Percentiles rank a stretch among this genome's conserved stretches.
Conservation (phyloP, 2,329 filamentous ascomycete species). For the Parasarocladium wereldwijsianum region DNA sequence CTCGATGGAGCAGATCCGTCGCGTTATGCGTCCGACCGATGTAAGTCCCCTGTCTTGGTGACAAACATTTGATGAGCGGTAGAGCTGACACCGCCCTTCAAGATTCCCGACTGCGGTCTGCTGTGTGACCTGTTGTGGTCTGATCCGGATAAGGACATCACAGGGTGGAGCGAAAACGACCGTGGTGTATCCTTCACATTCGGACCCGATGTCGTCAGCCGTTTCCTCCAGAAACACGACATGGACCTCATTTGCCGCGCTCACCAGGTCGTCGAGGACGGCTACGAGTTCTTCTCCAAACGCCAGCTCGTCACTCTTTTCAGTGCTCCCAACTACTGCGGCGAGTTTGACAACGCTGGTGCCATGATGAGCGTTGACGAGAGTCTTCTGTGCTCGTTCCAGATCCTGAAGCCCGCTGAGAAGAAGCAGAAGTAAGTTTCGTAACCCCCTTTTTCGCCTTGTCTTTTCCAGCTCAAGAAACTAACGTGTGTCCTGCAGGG, state of each 20-base stretch:
- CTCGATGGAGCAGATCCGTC: slow-evolving; percentile 99
- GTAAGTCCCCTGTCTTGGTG: slow-evolving; percentile 42
- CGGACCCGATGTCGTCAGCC: slow-evolving; percentile 89
- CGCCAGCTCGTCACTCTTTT: slow-evolving; percentile 94
- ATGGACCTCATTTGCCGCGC: slow-evolving; percentile 99
- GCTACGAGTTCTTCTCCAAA: slow-evolving; percentile 99
- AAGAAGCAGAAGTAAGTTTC: slow-evolving; percentile 99
- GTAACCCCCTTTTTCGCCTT: too few species aligned
- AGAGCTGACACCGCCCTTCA: slow-evolving; percentile 12
- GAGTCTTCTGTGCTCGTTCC: slow-evolving; percentile 96
- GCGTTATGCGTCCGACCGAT: slow-evolving; percentile 97
- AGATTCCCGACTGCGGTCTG: slow-evolving; percentile 97
- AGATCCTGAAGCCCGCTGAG: slow-evolving; percentile 99
- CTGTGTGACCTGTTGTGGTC: slow-evolving; percentile 98
- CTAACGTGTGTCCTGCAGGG: too few species aligned
- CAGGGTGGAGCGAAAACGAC: slow-evolving; percentile 98
- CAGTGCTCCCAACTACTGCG: slow-evolving; percentile 97
- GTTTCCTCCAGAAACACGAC: slow-evolving; percentile 97
- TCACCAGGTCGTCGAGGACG: slow-evolving; percentile 96
- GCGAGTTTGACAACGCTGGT: slow-evolving; percentile 97
- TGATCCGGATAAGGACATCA: slow-evolving; percentile 98
- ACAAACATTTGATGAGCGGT: background rate
- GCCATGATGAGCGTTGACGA: slow-evolving; percentile 99
- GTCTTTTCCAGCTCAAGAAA: too few species aligned
- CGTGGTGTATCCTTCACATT: slow-evolving; percentile 98